Base-by-base conservation (phyloP, 2,329 filamentous ascomycete species). In the Immersiporthe knoxdaviesiana region DNA sequence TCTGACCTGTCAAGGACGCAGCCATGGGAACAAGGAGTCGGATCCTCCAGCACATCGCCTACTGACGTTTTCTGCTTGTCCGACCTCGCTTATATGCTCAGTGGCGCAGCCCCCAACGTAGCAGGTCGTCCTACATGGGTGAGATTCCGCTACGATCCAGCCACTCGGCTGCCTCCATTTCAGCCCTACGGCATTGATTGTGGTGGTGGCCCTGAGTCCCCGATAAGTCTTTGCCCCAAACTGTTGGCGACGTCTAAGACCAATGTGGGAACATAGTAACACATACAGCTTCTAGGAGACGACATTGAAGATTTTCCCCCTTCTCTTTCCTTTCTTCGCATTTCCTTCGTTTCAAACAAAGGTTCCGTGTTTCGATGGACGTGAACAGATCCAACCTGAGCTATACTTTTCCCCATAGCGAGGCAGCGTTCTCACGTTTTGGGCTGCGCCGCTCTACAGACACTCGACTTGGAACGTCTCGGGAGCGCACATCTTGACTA, bases 121-220 rank as follows among this genome's bases (percentile, higher is more conserved):
- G n/a, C n/a, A n/a, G n/a, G n/a, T n/a, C 65, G 39, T 7, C 7
- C 18, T 68, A 61, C 65, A 63, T 52, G 54, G 58, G 58, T 60
- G 64, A 56, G 41, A 67, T 52, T 60, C 68, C 64, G 65, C 41
- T 64, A 35, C 68, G 52, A 54, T 41, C 59, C 16, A 64, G 59
- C 61, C 52, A 65, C 16, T 59, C 58, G 58, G 63, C 4, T 54
- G 52, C 65, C 56, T 63, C 65, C 56, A 16, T 30, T 58, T 70
- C 68, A 70, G 68, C 68, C 68, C 68, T 70, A 70, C 39, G 61
- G 64, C 67, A 54, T 37, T 58, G 65, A 58, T 39, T n/a, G n/a
- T n/a, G 65, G 54, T 52, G 64, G 41, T 41, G 64, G 58, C 52
- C 64, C 37, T 47, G 41, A 21, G 37, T 18, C 21, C 6, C 41